Evolutionary conservation across 768 basidiomycete genomes (phyloP).

Genomic region (Epithele typhae): DNA sequence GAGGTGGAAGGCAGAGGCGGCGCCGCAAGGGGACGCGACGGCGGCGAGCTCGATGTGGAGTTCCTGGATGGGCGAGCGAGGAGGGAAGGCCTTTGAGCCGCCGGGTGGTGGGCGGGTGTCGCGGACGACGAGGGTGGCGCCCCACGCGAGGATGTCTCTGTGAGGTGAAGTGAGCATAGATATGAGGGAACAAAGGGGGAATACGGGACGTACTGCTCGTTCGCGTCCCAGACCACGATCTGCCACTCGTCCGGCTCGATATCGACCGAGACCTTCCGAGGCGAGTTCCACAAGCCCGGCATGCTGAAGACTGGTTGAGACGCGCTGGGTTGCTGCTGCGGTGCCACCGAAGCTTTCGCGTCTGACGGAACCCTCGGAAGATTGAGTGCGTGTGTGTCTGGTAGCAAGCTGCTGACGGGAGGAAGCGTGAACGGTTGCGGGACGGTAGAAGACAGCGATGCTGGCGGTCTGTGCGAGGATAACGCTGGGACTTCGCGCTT

Average conservation of each 20-base stretch:
- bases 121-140: conserved; percentile 6
- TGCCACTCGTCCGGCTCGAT: conserved; percentile 8
- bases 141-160: conserved; percentile 15
- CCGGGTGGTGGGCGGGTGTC: conserved; percentile 11
- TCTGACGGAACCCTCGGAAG: too few species aligned
- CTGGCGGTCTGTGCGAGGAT: too few species aligned
- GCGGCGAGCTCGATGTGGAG: conserved; percentile 12
- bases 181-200: background rate
- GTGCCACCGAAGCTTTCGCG: background rate
- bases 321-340: background rate
- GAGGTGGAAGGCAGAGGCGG: too few species aligned
- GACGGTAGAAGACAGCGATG: too few species aligned
- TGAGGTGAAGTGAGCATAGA: background rate
- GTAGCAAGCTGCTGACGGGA: too few species aligned
- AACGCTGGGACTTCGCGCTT: too few species aligned
- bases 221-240: conserved; percentile 11
- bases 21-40: conserved; percentile 5
- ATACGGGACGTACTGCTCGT: conserved; percentile 3
- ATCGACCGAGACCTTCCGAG: conserved; percentile 6
- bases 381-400: too few species aligned
- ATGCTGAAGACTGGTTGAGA: background rate
- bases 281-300: background rate
- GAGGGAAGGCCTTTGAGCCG: conserved; percentile 8
- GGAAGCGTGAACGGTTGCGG: too few species aligned
- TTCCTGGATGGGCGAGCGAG: conserved; percentile 6